phyloP scores from a whole-genome alignment of 306 rosid species.

The Rosa lucieae region DNA sequence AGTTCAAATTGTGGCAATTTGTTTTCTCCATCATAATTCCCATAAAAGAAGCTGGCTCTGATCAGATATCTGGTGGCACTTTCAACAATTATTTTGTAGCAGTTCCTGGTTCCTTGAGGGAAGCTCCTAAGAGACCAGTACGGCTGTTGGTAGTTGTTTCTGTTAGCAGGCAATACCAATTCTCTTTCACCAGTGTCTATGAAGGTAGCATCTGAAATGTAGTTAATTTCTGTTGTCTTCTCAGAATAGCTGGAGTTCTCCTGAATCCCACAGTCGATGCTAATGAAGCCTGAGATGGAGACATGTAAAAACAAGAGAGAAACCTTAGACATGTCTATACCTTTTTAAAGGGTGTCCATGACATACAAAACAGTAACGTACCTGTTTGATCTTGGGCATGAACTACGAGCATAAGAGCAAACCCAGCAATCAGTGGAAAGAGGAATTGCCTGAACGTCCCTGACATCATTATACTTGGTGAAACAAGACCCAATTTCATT shows the following conservation, averaged over 20 bases:
- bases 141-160: not conserved
- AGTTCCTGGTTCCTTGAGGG: conserved; percentile 28
- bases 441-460: conserved; percentile 5
- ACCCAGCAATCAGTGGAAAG: not conserved
- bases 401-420: not conserved
- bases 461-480: not conserved
- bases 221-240: not conserved
- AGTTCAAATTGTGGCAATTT: conserved; percentile 17
- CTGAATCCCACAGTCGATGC: conserved; percentile 15
- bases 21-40: conserved; percentile 21
- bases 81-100: conserved; percentile 7
- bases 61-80: conserved; percentile 12
- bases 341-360: no score
- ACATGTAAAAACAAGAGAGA: not conserved
- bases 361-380: not conserved
- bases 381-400: conserved; percentile 26
- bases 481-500: not conserved
- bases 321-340: no score
- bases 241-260: conserved; percentile 20
- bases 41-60: conserved; percentile 7
- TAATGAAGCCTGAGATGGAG: not conserved
- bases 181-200: conserved; percentile 17
- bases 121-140: conserved; percentile 24
- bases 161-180: not conserved
- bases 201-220: conserved; percentile 28